Evolutionary conservation across 2,329 filamentous ascomycete species (phyloP).

Genomic region (Penicillium sp.): DNA sequence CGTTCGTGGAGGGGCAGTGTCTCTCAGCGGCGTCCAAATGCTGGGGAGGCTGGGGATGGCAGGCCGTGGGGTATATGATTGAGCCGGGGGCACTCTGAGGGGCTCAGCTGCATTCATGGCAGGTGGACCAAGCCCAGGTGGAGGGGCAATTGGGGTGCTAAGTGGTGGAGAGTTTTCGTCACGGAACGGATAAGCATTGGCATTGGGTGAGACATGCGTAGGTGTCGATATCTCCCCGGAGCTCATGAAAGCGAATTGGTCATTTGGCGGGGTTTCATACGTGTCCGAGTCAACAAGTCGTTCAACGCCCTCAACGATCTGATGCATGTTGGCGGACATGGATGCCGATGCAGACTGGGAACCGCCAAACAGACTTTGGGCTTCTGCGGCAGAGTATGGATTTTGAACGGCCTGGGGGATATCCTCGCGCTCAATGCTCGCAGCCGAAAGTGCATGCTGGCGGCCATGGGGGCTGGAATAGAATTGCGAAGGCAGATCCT

Average conservation of each 20-base stretch:
- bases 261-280: slow-evolving; percentile 34
- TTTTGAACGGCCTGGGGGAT: slow-evolving; percentile 30
- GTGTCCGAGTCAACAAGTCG: slow-evolving; percentile 41
- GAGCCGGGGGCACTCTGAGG: slow-evolving; percentile 23
- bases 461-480: slow-evolving; percentile 46
- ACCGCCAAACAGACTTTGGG: slow-evolving; percentile 33
- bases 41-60: slow-evolving; percentile 38
- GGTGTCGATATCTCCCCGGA: slow-evolving; percentile 24
- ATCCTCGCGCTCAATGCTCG: slow-evolving; percentile 42
- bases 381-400: slow-evolving; percentile 25
- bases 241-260: slow-evolving; percentile 28
- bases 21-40: slow-evolving; percentile 47
- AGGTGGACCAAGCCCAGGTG: slow-evolving; percentile 31
- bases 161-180: slow-evolving; percentile 23
- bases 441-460: slow-evolving; percentile 40
- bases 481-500: slow-evolving; percentile 51
- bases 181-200: slow-evolving; percentile 21
- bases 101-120: slow-evolving; percentile 19
- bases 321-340: slow-evolving; percentile 42
- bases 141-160: slow-evolving; percentile 33
- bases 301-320: slow-evolving; percentile 41
- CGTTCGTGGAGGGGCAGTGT: slow-evolving; percentile 38
- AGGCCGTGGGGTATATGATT: slow-evolving; percentile 33
- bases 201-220: slow-evolving; percentile 20
- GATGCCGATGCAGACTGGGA: slow-evolving; percentile 51